These are phyloP conservation scores for Claviceps sorghi DNA, from an alignment of 2,329 filamentous ascomycete genomes.

Conservation along the genomic window DNA sequence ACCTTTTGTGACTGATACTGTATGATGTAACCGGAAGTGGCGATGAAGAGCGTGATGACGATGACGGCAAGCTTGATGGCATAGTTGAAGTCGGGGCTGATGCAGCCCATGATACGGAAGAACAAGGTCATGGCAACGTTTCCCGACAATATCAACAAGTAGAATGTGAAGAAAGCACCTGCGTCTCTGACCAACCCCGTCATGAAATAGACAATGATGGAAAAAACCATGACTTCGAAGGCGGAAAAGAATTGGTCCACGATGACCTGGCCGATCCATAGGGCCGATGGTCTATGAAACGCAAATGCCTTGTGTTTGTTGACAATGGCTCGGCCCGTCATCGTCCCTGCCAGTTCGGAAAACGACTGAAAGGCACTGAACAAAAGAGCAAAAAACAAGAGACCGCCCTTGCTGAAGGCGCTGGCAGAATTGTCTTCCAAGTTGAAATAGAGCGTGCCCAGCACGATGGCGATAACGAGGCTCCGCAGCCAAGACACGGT, in stretches of 20 bases:
- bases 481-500: constrained; percentile 53
- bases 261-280: constrained; percentile 72
- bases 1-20: constrained; percentile 61
- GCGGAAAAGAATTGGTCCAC: constrained; percentile 63
- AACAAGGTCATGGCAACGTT: constrained; percentile 64
- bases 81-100: constrained; percentile 70
- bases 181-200: constrained; percentile 52
- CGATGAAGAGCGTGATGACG: constrained; percentile 66
- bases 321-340: constrained; percentile 62
- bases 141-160: constrained; percentile 51
- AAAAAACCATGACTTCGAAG: constrained; percentile 56
- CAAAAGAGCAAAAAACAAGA: constrained; percentile 64
- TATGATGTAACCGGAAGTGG: constrained; percentile 73
- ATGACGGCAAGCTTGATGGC: constrained; percentile 72
- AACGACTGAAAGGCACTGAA: constrained; percentile 86
- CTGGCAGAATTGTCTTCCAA: constrained; percentile 51
- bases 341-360: constrained; percentile 58
- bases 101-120: constrained; percentile 59
- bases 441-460: constrained; percentile 66
- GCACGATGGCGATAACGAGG: constrained; percentile 61
- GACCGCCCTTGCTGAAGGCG: constrained; percentile 68
- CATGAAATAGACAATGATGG: constrained; percentile 70
- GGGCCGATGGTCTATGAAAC: constrained; percentile 66
- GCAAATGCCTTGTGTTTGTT: constrained; percentile 77
- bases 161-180: constrained; percentile 66